Evolutionary conservation across 306 rosid genomes (phyloP), one percentile per base, ranked within the genome.

Genomic region (Vachellia collinsii): DNA sequence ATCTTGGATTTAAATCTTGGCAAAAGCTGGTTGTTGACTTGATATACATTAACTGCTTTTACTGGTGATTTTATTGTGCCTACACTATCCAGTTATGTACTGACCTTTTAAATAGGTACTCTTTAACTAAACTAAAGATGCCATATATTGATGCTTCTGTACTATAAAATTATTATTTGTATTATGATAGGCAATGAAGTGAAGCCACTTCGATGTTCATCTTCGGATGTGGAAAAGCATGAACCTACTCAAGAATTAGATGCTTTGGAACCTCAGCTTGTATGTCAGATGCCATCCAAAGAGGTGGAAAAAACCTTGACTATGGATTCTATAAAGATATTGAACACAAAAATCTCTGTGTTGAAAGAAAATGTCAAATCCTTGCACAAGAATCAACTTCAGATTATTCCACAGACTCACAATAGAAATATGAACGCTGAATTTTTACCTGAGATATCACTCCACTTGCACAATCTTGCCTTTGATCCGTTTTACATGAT

Each of bases 141-240:
- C 11, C 68, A 75, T 79, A 19, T 36, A 68, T 74, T 62, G 10
- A 50, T 44, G 48, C 67, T 80, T 25, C 44, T 8, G 64, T 14
- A 47, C 74, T 37, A 36, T 65, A 22, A 23, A 43, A 53, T 78
- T 37, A 36, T 63, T 22, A 51, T 72, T 74, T 66, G 73, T 43
- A 19, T 77, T 17, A 58, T 61, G n/a, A 36, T 76, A 87, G 86
- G 85, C 56, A 56, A 79, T 65, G 53, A 65, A 46, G 46, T 65
- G 65, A 79, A 79, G 77, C 48, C 25, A 56, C 74, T 63, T 70
- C 77, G 11, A 41, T 65, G 80, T 80, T 77, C 80, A 42, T 76
- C 84, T 34, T 66, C 48, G 69, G 73, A 37, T 56, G 70, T 72
- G 76, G 59, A 80, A 42, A 75, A 44, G 76, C 54, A 22, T 23